phyloP scores from a whole-genome alignment of 2,329 filamentous ascomycete species.

The Cyphellophora attinorum region DNA sequence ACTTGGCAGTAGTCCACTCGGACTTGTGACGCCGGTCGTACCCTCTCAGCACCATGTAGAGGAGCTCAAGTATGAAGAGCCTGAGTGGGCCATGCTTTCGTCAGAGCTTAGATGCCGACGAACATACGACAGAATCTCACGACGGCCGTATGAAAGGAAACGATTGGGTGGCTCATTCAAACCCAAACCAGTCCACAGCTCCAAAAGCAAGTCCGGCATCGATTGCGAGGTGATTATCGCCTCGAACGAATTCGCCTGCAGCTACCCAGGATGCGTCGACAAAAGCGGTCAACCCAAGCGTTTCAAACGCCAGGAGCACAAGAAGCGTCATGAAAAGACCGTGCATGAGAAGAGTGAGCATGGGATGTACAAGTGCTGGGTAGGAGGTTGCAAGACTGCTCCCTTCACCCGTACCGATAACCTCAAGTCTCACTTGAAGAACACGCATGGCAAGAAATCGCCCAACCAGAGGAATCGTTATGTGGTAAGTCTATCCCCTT shows the following conservation, averaged over 20 bases:
- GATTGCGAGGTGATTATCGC: constrained; percentile 15
- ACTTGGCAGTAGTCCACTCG: constrained; percentile 14
- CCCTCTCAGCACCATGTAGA: constrained; percentile 15
- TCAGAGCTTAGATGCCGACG: background rate
- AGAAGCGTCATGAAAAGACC: constrained; percentile 39
- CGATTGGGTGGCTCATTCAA: constrained; percentile 7
- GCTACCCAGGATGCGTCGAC: constrained; percentile 26
- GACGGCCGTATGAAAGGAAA: constrained; percentile 11
- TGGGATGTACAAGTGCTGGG: constrained; percentile 31
- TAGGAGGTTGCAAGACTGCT: constrained; percentile 27
- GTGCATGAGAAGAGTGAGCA: constrained; percentile 28
- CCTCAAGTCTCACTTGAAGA: constrained; percentile 35
- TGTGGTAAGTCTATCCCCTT: too few relatives aligned
- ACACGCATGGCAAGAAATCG: constrained; percentile 35
- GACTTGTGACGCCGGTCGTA: constrained; percentile 9
- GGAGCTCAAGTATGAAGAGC: constrained; percentile 7
- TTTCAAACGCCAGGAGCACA: constrained; percentile 40
- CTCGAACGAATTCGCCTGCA: constrained; percentile 25
- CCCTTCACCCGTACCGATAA: constrained; percentile 36
- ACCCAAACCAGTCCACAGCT: constrained; percentile 7
- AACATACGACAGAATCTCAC: background rate
- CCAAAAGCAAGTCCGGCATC: constrained; percentile 12
- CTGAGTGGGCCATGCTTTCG: constrained; percentile 7
- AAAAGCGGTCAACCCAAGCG: constrained; percentile 32
- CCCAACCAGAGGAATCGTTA: constrained; percentile 34